Evolutionary conservation across 163 green algal species (phyloP), one percentile per base, ranked within the genome.

Genomic region (Volvox carteri): DNA sequence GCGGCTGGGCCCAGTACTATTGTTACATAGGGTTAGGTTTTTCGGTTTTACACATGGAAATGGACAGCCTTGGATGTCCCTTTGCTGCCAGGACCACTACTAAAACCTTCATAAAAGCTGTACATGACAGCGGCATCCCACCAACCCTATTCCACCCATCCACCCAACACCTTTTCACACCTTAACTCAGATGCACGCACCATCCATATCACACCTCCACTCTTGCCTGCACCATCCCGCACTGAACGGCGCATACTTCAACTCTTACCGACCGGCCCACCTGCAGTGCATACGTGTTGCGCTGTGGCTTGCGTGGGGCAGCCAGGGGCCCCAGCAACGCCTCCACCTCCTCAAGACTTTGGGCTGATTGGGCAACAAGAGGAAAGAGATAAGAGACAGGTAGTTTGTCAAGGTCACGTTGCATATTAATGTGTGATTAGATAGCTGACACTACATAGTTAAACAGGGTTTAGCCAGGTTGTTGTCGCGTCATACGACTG

Each of bases 251-350:
- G 23, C 58, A 19, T 68, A 68, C 58, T 19, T 11, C 6, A 14
- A n/a, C 39, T 16, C 39, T 14, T 18, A 25, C 33, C 0, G 16
- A 46, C 4, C 2, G 7, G 19, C 52, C n/a, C n/a, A 86, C 79
- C 79, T 87, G 62, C 79, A 78, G 62, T 1, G 62, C 79, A 44
- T 87, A 87, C 0, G 33, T 87, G 62, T 70, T 46, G 11, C 42
- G 42, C 7, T 37, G 62, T 33, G 48, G 12, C 75, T 86, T 80
- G 42, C 85, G 74, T 14, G 58, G 42, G 1, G 74, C 62, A 3
- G 85, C 60, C 60, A 90, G 67, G 8, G 85, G 85, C 41, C 19
- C 30, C 85, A 90, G 33, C 5, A 90, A 23, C n/a, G 78, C 74
- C 74, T 86, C 85, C 41, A 90, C 8, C 33, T 74, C 74, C 41